These are phyloP conservation scores for Beauveria varroae DNA, from an alignment of 2,329 filamentous ascomycete genomes.

Conservation along the genomic window DNA sequence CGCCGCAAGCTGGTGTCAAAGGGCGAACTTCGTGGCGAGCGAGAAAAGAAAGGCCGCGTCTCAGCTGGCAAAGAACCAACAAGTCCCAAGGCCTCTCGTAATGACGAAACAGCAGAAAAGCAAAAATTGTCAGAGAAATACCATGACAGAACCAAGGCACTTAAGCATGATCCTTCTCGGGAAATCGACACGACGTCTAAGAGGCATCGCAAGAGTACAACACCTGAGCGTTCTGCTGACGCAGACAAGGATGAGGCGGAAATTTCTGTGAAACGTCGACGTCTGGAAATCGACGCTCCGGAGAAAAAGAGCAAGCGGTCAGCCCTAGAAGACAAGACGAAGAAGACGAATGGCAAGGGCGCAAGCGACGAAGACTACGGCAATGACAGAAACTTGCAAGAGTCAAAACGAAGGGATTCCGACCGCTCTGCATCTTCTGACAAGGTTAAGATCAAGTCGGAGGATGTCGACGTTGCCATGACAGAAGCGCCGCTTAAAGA, in stretches of 20 bases:
- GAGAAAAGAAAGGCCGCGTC: slow-evolving; percentile 50
- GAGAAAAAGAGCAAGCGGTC: slow-evolving; percentile 40
- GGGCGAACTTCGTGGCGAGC: slow-evolving; percentile 52
- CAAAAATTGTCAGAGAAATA: slow-evolving; percentile 44
- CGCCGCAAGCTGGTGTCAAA: slow-evolving; percentile 57
- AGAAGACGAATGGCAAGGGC: slow-evolving; percentile 30
- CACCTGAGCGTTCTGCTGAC: slow-evolving; percentile 45
- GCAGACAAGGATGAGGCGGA: slow-evolving; percentile 47
- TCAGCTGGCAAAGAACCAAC: slow-evolving; percentile 41
- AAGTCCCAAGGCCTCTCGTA: slow-evolving; percentile 42
- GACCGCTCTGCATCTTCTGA: slow-evolving; percentile 35
- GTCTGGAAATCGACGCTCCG: slow-evolving; percentile 45
- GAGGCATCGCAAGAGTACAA: slow-evolving; percentile 51
- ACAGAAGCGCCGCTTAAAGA: slow-evolving; percentile 31
- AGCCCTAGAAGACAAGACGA: slow-evolving; percentile 35
- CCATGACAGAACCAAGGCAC: slow-evolving; percentile 51
- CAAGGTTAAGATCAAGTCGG: slow-evolving; percentile 51
- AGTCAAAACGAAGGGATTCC: slow-evolving; percentile 34
- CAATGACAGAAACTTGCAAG: slow-evolving; percentile 30
- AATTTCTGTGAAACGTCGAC: slow-evolving; percentile 46
- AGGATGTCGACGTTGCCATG: slow-evolving; percentile 51
- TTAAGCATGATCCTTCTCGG: slow-evolving; percentile 54
- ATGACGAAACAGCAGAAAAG: slow-evolving; percentile 44
- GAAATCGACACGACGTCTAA: slow-evolving; percentile 51
- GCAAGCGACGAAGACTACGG: slow-evolving; percentile 31